A percentile compares a stretch with the other conserved stretches of the same genome.
These are phyloP conservation scores for Zygnema circumcarinatum DNA, from an alignment of 139 green algal species.

Conservation along the genomic window DNA sequence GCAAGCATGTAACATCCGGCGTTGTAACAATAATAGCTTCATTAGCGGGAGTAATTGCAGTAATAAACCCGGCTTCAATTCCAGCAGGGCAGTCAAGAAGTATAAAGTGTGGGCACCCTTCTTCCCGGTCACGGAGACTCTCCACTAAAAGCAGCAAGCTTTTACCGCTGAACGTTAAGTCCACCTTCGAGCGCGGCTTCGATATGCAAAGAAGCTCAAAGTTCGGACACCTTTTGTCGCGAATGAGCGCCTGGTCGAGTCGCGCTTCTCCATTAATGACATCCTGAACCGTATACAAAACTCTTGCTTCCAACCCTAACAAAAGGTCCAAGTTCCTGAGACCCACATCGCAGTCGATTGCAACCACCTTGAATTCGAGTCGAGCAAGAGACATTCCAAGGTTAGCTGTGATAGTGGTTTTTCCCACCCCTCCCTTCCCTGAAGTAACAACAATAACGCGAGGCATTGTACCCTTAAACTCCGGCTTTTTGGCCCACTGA, in stretches of 20 bases:
- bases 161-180: constrained; percentile 81
- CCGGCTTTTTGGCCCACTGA: constrained; percentile 38
- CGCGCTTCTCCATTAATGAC: constrained; percentile 88
- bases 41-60: constrained; percentile 83
- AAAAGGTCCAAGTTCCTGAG: constrained; percentile 88
- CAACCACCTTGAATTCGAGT: constrained; percentile 84
- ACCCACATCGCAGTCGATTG: constrained; percentile 89
- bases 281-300: constrained; percentile 90
- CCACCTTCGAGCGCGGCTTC: constrained; percentile 68
- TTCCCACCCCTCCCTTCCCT: constrained; percentile 86
- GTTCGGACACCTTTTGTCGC: constrained; percentile 90
- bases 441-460: constrained; percentile 80
- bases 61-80: constrained; percentile 92
- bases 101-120: constrained; percentile 78
- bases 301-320: constrained; percentile 86
- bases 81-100: constrained; percentile 85
- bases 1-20: constrained; percentile 88
- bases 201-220: constrained; percentile 82
- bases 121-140: constrained; percentile 76
- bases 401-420: constrained; percentile 90
- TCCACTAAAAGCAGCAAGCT: constrained; percentile 85
- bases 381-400: constrained; percentile 88
- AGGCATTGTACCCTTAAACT: constrained; percentile 30
- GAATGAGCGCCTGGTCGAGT: constrained; percentile 83
- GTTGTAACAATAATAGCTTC: constrained; percentile 90